Evolutionary conservation across 345 rosid genomes (phyloP).

Genomic region (Raphanus raphanistrum): DNA sequence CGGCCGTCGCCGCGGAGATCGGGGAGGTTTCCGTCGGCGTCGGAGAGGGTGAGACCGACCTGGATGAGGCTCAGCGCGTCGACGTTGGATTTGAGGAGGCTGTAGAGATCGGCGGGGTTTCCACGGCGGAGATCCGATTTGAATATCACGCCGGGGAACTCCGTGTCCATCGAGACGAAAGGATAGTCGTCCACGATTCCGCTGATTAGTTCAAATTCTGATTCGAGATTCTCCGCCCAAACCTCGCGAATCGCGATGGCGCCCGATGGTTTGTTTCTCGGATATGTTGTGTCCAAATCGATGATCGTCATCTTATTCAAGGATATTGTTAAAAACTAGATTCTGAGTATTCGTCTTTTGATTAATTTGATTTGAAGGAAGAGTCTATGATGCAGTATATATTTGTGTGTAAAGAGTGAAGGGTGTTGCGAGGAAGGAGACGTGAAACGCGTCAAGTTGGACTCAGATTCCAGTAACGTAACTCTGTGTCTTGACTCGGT

Average conservation of each 20-base stretch:
- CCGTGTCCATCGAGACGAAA: constrained; percentile 85
- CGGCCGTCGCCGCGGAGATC: constrained; percentile 52
- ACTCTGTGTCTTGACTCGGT: constrained; percentile 12
- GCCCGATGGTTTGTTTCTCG: neutral
- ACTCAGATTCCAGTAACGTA: constrained; percentile 9
- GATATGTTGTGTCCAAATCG: neutral
- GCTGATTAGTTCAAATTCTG: constrained; percentile 62
- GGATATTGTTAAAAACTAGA: neutral
- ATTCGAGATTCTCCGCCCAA: constrained; percentile 69
- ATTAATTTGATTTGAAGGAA: neutral
- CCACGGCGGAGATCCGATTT: constrained; percentile 29
- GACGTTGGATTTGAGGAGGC: constrained; percentile 69
- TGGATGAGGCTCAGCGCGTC: constrained; percentile 79
- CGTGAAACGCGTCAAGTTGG: constrained; percentile 26
- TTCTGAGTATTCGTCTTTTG: neutral
- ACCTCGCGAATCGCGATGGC: constrained; percentile 62
- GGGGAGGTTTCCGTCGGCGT: constrained; percentile 57
- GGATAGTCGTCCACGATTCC: constrained; percentile 59
- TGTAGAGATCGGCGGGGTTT: constrained; percentile 58
- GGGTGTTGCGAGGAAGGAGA: constrained; percentile 30
- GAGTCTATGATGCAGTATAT: neutral
- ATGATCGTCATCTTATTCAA: constrained; percentile 6
- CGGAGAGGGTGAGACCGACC: constrained; percentile 77
- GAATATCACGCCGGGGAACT: constrained; percentile 74
- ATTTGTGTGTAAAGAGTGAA: neutral